These are phyloP conservation scores for Isatis tinctoria DNA, from an alignment of 345 rosid species.

Conservation along the genomic window DNA sequence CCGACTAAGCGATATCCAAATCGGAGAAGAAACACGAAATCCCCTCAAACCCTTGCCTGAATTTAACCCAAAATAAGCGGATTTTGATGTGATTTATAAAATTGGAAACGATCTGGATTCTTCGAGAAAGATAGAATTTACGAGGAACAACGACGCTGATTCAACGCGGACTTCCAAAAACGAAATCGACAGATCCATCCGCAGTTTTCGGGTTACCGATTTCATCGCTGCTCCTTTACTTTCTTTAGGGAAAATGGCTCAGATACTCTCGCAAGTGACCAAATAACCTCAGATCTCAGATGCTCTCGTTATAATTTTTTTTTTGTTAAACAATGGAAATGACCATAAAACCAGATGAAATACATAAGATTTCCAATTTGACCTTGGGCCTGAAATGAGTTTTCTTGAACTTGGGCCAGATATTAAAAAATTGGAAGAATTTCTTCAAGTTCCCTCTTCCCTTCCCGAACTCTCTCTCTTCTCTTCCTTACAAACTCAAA, in stretches of 20 bases:
- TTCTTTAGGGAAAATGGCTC: constrained; percentile 23
- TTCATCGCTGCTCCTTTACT: constrained; percentile 32
- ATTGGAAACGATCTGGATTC: background rate
- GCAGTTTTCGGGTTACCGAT: constrained; percentile 2
- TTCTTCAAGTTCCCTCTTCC: too few relatives aligned
- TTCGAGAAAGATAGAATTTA: background rate
- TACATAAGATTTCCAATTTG: too few relatives aligned
- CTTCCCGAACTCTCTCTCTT: too few relatives aligned
- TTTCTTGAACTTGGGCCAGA: too few relatives aligned
- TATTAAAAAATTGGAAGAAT: too few relatives aligned
- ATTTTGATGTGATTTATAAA: constrained; percentile 12
- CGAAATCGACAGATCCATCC: constrained; percentile 7
- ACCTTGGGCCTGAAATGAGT: too few relatives aligned
- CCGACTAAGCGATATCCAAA: constrained; percentile 7
- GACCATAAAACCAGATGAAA: too few relatives aligned
- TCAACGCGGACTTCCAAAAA: constrained; percentile 17
- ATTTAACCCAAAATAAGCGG: constrained; percentile 15
- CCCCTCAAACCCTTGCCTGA: constrained; percentile 15
- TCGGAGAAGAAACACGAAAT: background rate
- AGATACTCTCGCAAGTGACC: too few relatives aligned
- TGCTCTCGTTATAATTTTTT: too few relatives aligned
- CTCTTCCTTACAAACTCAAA: too few relatives aligned
- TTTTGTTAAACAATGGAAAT: too few relatives aligned
- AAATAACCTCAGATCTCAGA: too few relatives aligned
- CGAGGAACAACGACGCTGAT: constrained; percentile 2